phyloP scores from a whole-genome alignment of 2,329 filamentous ascomycete species.

The Cladosporium sp. region DNA sequence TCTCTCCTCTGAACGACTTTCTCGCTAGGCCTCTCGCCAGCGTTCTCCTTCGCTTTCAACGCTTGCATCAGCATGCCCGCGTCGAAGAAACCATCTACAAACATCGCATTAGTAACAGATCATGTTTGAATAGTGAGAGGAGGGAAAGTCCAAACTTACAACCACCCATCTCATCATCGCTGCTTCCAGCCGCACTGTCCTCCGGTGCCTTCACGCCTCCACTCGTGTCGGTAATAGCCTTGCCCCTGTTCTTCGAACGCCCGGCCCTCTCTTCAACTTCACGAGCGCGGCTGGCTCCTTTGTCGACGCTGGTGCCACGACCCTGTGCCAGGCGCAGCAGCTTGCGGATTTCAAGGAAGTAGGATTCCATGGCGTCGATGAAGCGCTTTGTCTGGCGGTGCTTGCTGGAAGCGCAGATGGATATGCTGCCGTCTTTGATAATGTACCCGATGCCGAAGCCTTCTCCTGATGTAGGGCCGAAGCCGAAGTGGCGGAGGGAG shows the following conservation, averaged over 20 bases:
- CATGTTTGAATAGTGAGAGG: neutral
- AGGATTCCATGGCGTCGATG: conserved; percentile 84
- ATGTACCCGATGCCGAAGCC: conserved; percentile 99
- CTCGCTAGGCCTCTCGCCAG: conserved; percentile 51
- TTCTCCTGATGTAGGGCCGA: conserved; percentile 89
- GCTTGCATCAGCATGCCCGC: conserved; percentile 91
- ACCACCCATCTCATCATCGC: conserved; percentile 86
- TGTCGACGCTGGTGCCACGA: conserved; percentile 54
- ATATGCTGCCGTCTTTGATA: conserved; percentile 90
- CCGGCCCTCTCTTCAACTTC: conserved; percentile 59
- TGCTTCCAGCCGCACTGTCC: conserved; percentile 67
- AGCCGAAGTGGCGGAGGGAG: conserved; percentile 90
- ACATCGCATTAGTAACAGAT: conserved; percentile 12
- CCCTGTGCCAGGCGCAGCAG: conserved; percentile 70
- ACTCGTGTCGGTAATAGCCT: conserved; percentile 60
- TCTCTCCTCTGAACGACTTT: conserved; percentile 65
- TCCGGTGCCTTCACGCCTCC: conserved; percentile 61
- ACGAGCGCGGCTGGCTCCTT: conserved; percentile 58
- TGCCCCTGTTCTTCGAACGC: conserved; percentile 69
- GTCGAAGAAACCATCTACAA: conserved; percentile 93
- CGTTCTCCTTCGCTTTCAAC: conserved; percentile 69
- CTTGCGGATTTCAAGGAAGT: conserved; percentile 86
- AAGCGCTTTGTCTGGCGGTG: conserved; percentile 91
- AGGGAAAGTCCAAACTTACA: conserved; percentile 63
- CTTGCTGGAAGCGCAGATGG: conserved; percentile 89